A percentile compares a stretch with the other conserved stretches of the same genome.
Conservation (phyloP, 129 eudicot species). For the Erigeron canadensis region DNA sequence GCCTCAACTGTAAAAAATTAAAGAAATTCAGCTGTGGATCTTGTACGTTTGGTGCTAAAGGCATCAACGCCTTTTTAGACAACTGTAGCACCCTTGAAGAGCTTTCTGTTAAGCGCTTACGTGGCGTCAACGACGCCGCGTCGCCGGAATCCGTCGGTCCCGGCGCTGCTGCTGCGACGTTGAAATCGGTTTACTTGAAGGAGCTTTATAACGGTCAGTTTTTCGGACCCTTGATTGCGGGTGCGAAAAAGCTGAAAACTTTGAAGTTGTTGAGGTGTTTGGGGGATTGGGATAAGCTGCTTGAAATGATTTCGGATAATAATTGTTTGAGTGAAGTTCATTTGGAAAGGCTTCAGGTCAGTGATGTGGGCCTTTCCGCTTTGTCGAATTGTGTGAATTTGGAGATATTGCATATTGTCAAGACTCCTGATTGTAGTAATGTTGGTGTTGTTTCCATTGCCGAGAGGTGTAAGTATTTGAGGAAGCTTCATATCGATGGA, state of each 20-base stretch:
- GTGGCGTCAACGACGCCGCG: slow-evolving; percentile 46
- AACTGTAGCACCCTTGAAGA: slow-evolving; percentile 58
- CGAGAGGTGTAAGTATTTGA: slow-evolving; percentile 27
- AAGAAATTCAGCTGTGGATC: slow-evolving; percentile 71
- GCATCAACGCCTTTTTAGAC: slow-evolving; percentile 61
- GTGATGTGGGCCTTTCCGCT: slow-evolving; percentile 33
- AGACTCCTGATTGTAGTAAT: slow-evolving; percentile 42
- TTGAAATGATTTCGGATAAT: slow-evolving; percentile 36
- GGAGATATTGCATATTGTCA: slow-evolving; percentile 40
- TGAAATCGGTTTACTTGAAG: slow-evolving; percentile 47
- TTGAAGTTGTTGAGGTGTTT: slow-evolving; percentile 53
- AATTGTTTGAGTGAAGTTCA: slow-evolving; percentile 33
- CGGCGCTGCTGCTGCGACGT: slow-evolving; percentile 38
- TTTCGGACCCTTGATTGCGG: slow-evolving; percentile 51
- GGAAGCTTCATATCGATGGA: slow-evolving; percentile 48
- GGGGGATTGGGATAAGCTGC: slow-evolving; percentile 60
- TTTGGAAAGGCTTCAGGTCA: slow-evolving; percentile 40
- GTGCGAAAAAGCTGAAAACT: slow-evolving; percentile 51
- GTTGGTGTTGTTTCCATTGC: slow-evolving; percentile 32
- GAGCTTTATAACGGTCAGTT: slow-evolving; percentile 61
- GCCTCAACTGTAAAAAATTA: slow-evolving; percentile 44
- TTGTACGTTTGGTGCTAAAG: slow-evolving; percentile 68
- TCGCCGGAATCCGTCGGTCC: slow-evolving; percentile 47
- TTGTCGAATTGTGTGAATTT: slow-evolving; percentile 32
- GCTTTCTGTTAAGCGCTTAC: slow-evolving; percentile 62